These are phyloP conservation scores for Grammothele lineata DNA, from an alignment of 768 basidiomycete genomes.

Conservation along the genomic window DNA sequence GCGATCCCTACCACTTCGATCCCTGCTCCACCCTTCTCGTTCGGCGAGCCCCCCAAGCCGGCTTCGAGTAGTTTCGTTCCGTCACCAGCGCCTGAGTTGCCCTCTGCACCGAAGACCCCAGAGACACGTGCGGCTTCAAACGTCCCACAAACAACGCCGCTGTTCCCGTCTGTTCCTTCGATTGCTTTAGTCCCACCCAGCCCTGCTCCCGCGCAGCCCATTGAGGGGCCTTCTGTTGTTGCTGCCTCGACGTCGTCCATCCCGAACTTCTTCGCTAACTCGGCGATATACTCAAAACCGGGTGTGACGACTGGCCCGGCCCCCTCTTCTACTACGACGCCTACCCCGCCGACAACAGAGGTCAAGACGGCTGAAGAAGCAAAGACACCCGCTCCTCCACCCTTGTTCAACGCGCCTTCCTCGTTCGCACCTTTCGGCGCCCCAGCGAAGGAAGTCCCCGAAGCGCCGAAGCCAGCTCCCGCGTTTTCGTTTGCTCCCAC, in stretches of 20 bases:
- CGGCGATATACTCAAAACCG: constrained; percentile 41
- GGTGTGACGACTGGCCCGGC: constrained; percentile 8
- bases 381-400: too few relatives aligned
- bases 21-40: constrained; percentile 14
- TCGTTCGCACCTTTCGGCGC: too few relatives aligned
- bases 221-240: background rate
- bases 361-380: too few relatives aligned
- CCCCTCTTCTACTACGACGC: background rate
- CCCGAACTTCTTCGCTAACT: constrained; percentile 64
- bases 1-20: constrained; percentile 13
- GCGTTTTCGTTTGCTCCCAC: constrained; percentile 24
- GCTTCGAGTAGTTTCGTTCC: too few relatives aligned
- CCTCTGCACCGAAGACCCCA: background rate
- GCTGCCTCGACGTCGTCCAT: constrained; percentile 28
- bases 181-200: constrained; percentile 28
- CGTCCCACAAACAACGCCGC: background rate
- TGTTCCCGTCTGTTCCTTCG: constrained; percentile 19
- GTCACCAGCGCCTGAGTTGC: background rate
- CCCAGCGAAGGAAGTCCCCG: too few relatives aligned
- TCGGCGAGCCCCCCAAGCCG: background rate
- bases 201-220: constrained; percentile 17
- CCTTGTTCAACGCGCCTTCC: too few relatives aligned
- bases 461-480: too few relatives aligned
- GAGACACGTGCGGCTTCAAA: constrained; percentile 3
- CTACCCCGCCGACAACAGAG: background rate